These are phyloP conservation scores for Kondoa malvinella DNA, from an alignment of 768 basidiomycete species.

Conservation along the genomic window DNA sequence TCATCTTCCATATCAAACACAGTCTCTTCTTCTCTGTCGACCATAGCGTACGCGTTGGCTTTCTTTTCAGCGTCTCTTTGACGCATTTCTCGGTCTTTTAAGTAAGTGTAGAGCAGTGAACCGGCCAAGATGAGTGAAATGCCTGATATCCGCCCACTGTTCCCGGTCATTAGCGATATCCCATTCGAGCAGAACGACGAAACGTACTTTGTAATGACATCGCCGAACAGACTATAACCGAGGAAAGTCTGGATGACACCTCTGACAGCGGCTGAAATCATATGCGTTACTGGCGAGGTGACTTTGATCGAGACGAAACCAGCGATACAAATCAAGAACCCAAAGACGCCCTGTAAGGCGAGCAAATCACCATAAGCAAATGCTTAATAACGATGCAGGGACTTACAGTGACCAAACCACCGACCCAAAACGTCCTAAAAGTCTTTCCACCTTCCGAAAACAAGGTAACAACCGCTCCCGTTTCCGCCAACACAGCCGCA, in stretches of 20 bases:
- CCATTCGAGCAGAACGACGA: neutral
- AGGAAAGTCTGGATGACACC: conserved; percentile 75
- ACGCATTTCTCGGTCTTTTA: conserved; percentile 32
- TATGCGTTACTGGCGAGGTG: conserved; percentile 72
- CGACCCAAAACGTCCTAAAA: conserved; percentile 28
- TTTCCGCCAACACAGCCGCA: conserved; percentile 55
- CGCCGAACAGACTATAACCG: conserved; percentile 63
- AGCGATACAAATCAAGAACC: conserved; percentile 87
- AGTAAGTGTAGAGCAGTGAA: conserved; percentile 50
- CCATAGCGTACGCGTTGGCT: conserved; percentile 1
- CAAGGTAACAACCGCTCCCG: conserved; percentile 45
- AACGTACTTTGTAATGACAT: conserved; percentile 59
- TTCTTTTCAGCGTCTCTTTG: conserved; percentile 5
- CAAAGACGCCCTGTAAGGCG: conserved; percentile 52
- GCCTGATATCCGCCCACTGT: conserved; percentile 61
- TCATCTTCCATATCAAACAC: conserved; percentile 4
- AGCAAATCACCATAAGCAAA: no score
- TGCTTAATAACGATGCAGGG: neutral
- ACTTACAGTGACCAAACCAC: conserved; percentile 28
- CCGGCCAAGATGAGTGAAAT: conserved; percentile 64
- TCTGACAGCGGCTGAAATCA: conserved; percentile 86
- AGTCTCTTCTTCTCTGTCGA: neutral
- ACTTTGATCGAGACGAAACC: conserved; percentile 63
- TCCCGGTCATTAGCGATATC: conserved; percentile 8
- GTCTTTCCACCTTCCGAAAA: conserved; percentile 37